Percentiles rank a stretch among this genome's conserved stretches.
phyloP scores from a whole-genome alignment of 371 early-diverging fungal species.

The Lichtheimia corymbifera region DNA sequence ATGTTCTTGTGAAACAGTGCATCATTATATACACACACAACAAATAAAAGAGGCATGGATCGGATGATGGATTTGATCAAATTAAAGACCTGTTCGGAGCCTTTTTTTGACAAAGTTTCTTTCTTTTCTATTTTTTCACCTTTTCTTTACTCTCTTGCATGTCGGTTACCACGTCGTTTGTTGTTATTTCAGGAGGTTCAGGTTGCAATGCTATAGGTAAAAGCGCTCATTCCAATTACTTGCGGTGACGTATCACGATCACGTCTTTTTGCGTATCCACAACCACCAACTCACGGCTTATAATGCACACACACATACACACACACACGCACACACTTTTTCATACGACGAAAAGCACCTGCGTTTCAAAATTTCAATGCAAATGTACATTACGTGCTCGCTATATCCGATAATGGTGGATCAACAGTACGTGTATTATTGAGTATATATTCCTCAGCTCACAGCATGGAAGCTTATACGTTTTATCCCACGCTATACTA shows the following conservation, averaged over 20 bases:
- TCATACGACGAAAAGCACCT: constrained; percentile 5
- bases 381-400: constrained; percentile 69
- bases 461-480: neutral
- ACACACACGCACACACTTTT: neutral
- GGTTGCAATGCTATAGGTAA: constrained; percentile 61
- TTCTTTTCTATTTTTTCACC: constrained; percentile 2
- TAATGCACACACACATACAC: too few relatives aligned
- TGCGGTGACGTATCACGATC: neutral
- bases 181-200: constrained; percentile 67
- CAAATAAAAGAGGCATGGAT: neutral
- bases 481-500: constrained; percentile 1
- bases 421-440: constrained; percentile 44
- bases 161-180: constrained; percentile 23
- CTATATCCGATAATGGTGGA: constrained; percentile 74
- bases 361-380: constrained; percentile 55
- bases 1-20: constrained; percentile 60
- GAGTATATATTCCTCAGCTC: neutral
- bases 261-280: neutral
- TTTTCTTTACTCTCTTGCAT: constrained; percentile 3
- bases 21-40: neutral
- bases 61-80: constrained; percentile 8
- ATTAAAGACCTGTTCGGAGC: neutral
- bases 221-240: neutral
- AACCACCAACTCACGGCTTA: neutral
- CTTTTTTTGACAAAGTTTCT: neutral